Base-by-base conservation (phyloP, 768 basidiomycete species). In the Dioszegia aurantiaca region DNA sequence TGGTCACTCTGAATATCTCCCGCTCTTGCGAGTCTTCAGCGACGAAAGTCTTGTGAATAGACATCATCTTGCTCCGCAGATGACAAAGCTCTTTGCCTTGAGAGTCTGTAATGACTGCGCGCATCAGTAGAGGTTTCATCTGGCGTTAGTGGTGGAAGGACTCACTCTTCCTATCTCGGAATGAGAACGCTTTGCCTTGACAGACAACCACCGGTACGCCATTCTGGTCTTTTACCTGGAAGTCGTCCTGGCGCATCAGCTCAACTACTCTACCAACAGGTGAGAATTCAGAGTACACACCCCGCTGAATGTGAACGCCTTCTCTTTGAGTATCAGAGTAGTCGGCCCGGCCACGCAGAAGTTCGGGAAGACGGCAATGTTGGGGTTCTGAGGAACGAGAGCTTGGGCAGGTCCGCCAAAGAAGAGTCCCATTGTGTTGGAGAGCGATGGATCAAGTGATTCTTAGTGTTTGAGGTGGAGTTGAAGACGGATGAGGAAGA, bases 91-190 rank as follows among this genome's bases (percentile, higher is more conserved):
- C 33, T 19, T 65, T 56, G 27, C 76, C 76, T 16, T 59, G 56
- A 11, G 62, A 42, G 47, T 76, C 74, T 37, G 61, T 69, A 56
- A 77, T 74, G 17, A 70, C 77, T 77, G 30, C n/a, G n/a, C n/a
- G n/a, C n/a, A n/a, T n/a, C n/a, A n/a, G n/a, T n/a, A n/a, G 4
- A 21, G 33, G 28, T 11, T 21, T 16, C 1, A 4, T 14, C 19
- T 6, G 28, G 24, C 48, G 53, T 17, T 36, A 33, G 26, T 39
- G 10, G 48, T 30, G 16, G 9, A 36, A 23, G 4, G 16, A 26
- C 72, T 43, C 48, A 74, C 77, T 68, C 56, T 76, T 77, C 17
- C 66, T 56, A 43, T 74, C 75, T n/a, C 70, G 40, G 24, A 74
- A 63, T 10, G 63, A 63, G 30, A 76, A 44, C 2, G 69, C 62